Base-by-base conservation (phyloP, 768 basidiomycete species). In the Arthromyces matolae region DNA sequence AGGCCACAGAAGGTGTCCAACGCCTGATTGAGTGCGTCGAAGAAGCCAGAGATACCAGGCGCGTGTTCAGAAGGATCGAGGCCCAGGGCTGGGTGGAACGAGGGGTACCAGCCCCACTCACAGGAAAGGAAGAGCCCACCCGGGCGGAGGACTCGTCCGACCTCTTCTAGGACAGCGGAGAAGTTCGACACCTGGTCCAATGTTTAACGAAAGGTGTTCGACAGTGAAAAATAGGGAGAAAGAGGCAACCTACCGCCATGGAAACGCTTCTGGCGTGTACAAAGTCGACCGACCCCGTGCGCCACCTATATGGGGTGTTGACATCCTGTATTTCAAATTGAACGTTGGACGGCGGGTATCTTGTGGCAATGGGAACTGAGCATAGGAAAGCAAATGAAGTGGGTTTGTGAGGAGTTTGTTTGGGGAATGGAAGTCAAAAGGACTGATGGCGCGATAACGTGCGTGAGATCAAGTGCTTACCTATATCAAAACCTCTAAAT, bases 401-500 rank as follows among this genome's bases (percentile, higher is more conserved):
- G 6, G 28, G 28, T 24, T 42, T 16, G n/a, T n/a, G n/a, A n/a
- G n/a, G n/a, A n/a, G n/a, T n/a, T n/a, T n/a, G n/a, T n/a, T n/a
- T n/a, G n/a, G n/a, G n/a, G n/a, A 41, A 16, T 41, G 8, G 27
- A 45, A 55, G 55, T 38, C 50, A 47, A 47, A 16, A 16, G 47
- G 53, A 24, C 43, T 37, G 53, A 45, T 52, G 35, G 34, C 42
- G 36, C 44, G 34, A 34, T 55, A 47, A 29, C 23, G 45, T 37
- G 25, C 6, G 28, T 35, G 43, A 50, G 37, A 29, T 44, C 29
- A 10, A 25, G 18, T 55, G 62, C 76, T 56, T 63, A 89, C 89
- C 89, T 55, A 89, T 84, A 66, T 92, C 89, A 42, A 88, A 64
- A 33, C 84, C 89, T 55, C 76, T 71, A 61, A 90, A 87, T 56